Conservation (phyloP, 2,329 filamentous ascomycete species). For the Ophiostoma fasciatum region DNA sequence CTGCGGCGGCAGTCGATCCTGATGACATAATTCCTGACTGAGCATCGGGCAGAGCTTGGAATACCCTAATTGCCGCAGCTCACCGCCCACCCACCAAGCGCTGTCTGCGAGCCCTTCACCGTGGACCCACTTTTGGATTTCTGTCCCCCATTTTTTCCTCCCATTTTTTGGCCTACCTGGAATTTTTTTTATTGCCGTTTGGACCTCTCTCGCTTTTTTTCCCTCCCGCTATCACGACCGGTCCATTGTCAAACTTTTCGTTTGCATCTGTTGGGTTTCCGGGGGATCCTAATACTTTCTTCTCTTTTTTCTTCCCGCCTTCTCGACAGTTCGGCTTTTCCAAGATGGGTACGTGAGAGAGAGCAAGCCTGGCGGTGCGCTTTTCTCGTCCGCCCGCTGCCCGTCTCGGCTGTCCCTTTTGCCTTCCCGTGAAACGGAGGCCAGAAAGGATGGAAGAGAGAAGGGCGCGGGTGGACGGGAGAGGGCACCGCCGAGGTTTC, state of each 20-base stretch:
- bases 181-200: conserved; percentile 7
- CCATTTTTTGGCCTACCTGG: background rate
- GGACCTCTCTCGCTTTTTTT: background rate
- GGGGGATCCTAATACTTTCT: conserved; percentile 4
- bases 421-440: no score
- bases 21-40: no score
- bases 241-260: conserved; percentile 10
- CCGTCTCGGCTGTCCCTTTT: no score
- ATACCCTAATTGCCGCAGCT: conserved; percentile 31
- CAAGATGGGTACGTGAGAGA: conserved; percentile 47
- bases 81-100: conserved; percentile 25
- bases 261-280: conserved; percentile 5
- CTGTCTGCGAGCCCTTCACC: background rate
- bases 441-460: background rate
- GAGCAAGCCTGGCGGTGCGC: conserved; percentile 1
- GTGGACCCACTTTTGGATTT: background rate
- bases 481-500: no score
- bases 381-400: no score
- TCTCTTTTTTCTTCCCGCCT: conserved; percentile 4
- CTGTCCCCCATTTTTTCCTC: conserved; percentile 3
- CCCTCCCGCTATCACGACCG: conserved; percentile 22
- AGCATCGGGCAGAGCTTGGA: no score
- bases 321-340: conserved; percentile 26
- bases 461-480: no score
- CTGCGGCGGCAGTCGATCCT: no score